phyloP scores from a whole-genome alignment of 345 rosid species.

The Citrus glauca region DNA sequence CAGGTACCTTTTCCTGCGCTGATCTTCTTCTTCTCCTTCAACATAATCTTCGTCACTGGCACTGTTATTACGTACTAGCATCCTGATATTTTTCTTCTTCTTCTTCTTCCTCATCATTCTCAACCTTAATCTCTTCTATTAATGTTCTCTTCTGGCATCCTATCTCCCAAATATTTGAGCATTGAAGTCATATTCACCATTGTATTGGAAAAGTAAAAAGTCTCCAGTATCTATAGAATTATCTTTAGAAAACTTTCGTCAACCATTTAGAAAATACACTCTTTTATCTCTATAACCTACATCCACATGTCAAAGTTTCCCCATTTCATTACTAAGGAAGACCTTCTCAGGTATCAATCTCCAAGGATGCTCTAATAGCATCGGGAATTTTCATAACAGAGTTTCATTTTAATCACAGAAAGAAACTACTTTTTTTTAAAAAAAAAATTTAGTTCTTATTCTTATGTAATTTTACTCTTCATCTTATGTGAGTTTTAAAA shows the following conservation, averaged over 20 bases:
- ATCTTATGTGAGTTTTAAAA: not conserved
- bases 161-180: not conserved
- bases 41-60: not conserved
- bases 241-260: constrained; percentile 5
- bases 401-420: not conserved
- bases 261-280: constrained; percentile 2
- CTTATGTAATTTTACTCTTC: not conserved
- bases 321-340: not conserved
- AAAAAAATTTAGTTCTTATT: no score
- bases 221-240: not conserved
- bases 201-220: not conserved
- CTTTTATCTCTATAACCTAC: not conserved
- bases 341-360: not conserved
- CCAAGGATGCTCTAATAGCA: not conserved
- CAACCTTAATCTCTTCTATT: not conserved
- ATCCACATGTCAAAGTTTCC: constrained; percentile 1
- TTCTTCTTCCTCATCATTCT: not conserved
- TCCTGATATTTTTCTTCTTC: not conserved
- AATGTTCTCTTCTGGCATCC: not conserved
- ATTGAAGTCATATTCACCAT: not conserved
- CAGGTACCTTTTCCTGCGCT: not conserved
- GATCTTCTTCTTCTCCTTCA: not conserved
- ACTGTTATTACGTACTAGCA: not conserved
- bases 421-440: not conserved
- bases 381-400: not conserved